Percentiles rank a stretch among this genome's conserved stretches.
Conservation (phyloP, 345 rosid genomes). For the Turritis glabra region DNA sequence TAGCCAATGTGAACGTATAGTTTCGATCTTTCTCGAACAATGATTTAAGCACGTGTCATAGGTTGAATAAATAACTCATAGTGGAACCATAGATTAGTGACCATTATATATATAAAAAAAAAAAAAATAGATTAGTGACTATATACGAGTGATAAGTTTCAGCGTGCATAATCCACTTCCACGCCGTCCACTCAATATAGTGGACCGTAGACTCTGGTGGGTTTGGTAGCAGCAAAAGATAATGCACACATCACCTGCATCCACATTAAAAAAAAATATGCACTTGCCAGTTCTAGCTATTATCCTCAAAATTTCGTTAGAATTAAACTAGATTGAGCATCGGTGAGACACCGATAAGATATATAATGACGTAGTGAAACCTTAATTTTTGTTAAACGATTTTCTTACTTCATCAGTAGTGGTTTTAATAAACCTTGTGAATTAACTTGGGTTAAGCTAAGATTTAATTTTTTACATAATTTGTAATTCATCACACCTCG, state of each 20-base stretch:
- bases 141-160: not conserved
- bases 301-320: not conserved
- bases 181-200: slow-evolving; percentile 26
- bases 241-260: slow-evolving; percentile 27
- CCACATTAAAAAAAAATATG: not conserved
- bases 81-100: slow-evolving; percentile 30
- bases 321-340: no score
- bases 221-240: slow-evolving; percentile 20
- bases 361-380: not conserved
- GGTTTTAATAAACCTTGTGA: not conserved
- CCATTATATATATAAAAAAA: no score
- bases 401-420: not conserved
- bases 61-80: slow-evolving; percentile 8
- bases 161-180: slow-evolving; percentile 24
- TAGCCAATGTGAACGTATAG: slow-evolving; percentile 3
- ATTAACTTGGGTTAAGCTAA: not conserved
- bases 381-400: not conserved
- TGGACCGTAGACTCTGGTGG: slow-evolving; percentile 36
- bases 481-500: not conserved
- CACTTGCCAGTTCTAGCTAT: slow-evolving; percentile 17
- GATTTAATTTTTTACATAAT: not conserved
- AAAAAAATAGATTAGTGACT: slow-evolving; percentile 34
- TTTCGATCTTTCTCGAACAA: slow-evolving; percentile 23
- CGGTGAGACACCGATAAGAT: no score
- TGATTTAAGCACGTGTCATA: slow-evolving; percentile 31